Percentiles rank a stretch among this genome's conserved stretches.
Evolutionary conservation across 139 green algal genomes (phyloP).

Genomic region (Tetraselmis striata): DNA sequence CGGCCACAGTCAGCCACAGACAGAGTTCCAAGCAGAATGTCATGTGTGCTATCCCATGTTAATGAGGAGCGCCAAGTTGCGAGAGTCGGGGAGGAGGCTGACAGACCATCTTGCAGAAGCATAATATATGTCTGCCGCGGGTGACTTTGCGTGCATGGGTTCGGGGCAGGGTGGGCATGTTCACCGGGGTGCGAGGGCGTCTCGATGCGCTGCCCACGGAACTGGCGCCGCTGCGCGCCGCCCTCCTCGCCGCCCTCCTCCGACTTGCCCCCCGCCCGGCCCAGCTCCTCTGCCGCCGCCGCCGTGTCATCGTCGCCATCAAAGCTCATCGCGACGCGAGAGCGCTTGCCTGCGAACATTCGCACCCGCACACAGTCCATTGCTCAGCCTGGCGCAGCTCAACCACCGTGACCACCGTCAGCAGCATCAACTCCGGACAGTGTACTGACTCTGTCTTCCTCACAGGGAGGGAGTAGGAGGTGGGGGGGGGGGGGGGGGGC

Average conservation of each 20-base stretch:
- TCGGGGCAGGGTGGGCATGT: not conserved
- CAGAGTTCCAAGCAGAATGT: too few species aligned
- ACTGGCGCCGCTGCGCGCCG: slow-evolving; percentile 35
- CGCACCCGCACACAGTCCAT: not conserved
- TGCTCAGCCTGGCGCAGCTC: not conserved
- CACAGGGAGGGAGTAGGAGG: too few species aligned
- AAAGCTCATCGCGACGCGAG: slow-evolving; percentile 4
- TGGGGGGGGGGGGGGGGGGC: too few species aligned
- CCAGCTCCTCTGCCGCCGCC: not conserved
- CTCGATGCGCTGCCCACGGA: slow-evolving; percentile 59
- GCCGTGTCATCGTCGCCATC: slow-evolving; percentile 19
- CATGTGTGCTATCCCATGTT: too few species aligned
- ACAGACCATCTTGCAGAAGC: too few species aligned
- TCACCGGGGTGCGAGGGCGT: slow-evolving; percentile 73
- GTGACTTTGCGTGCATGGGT: not conserved
- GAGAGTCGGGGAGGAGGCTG: too few species aligned
- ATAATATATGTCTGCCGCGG: too few species aligned
- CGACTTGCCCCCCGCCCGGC: not conserved
- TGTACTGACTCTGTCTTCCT: too few species aligned
- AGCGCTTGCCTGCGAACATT: not conserved
- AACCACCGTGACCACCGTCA: too few species aligned
- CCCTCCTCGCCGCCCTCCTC: not conserved
- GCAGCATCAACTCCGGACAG: too few species aligned
- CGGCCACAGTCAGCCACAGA: too few species aligned
- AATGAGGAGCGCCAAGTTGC: too few species aligned